Evolutionary conservation across 2,329 filamentous ascomycete genomes (phyloP), one percentile per base, ranked within the genome.

Genomic region (Amphichorda felina): DNA sequence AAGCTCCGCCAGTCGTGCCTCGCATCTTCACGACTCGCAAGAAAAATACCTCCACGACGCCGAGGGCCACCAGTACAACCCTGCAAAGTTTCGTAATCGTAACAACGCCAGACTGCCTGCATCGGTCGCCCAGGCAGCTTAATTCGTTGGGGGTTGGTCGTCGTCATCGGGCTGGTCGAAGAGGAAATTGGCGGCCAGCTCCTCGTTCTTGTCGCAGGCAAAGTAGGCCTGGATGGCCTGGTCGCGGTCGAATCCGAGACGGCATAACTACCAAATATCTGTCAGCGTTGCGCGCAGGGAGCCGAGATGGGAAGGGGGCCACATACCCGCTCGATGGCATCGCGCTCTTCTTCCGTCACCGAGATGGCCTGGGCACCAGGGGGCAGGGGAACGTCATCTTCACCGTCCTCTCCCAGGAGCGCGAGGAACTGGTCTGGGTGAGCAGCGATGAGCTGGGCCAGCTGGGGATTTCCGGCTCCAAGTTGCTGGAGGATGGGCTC

Each of bases 151-250:
- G 8, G 59, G 52, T 22, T 66, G 61, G 39, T 82, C 78, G 25
- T 84, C 80, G 33, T 95, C 88, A 41, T 94, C 87, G 8, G 88
- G 88, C 63, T 96, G 87, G 50, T 98, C 91, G 54, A 98, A 98
- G 40, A 98, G 70, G 61, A 95, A 96, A 63, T 98, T 98, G 44
- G 91, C 91, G 1, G 91, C 91, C 35, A 98, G 71, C 61, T 98
- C 91, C 63, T 98, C 91, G 59, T 98, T 96, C 74, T 96, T 98
- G 62, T 98, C 91, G 60, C 91, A 98, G 24, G 91, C 91, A 56
- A 98, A 98, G 64, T 96, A 98, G 18, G 91, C 91, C 63, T 98
- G 89, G 46, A 96, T 94, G 35, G 91, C 91, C 48, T 87, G 76
- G 48, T 96, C 87, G 40, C 88, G 79, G 49, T 89, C 79, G 56